Evolutionary conservation across 352 stramenopile species (phyloP), one percentile per base, ranked within the genome.

Genomic region (Aphanomyces astaci): DNA sequence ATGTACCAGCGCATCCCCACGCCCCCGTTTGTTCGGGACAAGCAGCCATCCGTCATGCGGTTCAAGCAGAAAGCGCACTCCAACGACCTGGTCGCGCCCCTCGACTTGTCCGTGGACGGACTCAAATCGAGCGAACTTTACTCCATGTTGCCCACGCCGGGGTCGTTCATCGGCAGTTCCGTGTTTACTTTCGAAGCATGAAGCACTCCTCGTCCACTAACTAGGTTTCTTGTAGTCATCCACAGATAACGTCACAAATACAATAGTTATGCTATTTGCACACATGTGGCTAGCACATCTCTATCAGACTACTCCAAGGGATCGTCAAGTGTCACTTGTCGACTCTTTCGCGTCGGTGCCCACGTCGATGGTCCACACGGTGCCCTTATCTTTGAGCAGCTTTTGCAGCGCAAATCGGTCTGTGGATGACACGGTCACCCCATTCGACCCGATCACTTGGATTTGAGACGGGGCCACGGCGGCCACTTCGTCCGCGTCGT

Each of bases 291-390:
- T n/a, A n/a, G n/a, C n/a, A n/a, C n/a, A n/a, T n/a, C n/a, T n/a
- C n/a, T n/a, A n/a, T n/a, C n/a, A n/a, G n/a, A n/a, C n/a, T n/a
- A n/a, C n/a, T n/a, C n/a, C n/a, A n/a, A n/a, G n/a, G n/a, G n/a
- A n/a, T n/a, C n/a, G n/a, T n/a, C n/a, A n/a, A n/a, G 24, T 31
- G 13, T 65, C 56, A 2, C 39, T 39, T 15, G 39, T 53, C 56
- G 56, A 65, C 9, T 87, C 77, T 40, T 77, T 87, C 66, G 82
- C 81, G 56, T 81, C 85, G 2, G 78, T 77, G 51, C 84, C 84
- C 71, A 94, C 90, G 71, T 94, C 86, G 57, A 94, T 84, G 25
- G 82, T 88, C 86, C 86, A 94, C 48, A 92, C 78, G 36, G 79
- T 78, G 7, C 79, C 78, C 10, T 84, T 76, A 10, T 65, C 56